Percentiles rank a stretch among this genome's conserved stretches.
These are phyloP conservation scores for Thozetella sp. DNA, from an alignment of 495 filamentous ascomycete species.

Conservation along the genomic window DNA sequence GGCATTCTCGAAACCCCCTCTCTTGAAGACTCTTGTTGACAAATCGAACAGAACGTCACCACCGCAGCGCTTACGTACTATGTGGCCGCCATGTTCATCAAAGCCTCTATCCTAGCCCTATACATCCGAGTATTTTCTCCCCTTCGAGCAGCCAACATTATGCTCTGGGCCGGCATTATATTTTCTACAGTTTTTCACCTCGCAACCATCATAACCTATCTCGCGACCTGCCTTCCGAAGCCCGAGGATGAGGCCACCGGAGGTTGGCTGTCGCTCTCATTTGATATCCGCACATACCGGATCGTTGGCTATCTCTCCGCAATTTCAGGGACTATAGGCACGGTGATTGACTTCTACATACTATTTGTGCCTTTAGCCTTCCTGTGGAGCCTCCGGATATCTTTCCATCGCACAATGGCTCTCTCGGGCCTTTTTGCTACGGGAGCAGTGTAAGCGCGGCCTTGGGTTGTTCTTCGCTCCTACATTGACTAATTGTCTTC, in stretches of 20 bases:
- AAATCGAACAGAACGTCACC: neutral
- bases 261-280: neutral
- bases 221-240: constrained; percentile 1
- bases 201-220: neutral
- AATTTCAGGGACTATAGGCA: neutral
- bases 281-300: neutral
- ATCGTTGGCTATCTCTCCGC: neutral
- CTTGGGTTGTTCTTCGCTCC: neutral
- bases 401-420: neutral
- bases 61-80: neutral
- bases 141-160: neutral
- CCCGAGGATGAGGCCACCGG: neutral
- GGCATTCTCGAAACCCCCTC: neutral
- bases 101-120: constrained; percentile 5
- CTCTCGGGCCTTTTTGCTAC: neutral
- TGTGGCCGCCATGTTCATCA: constrained; percentile 6
- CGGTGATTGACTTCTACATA: constrained; percentile 7
- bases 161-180: neutral
- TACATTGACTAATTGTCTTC: neutral
- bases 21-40: neutral
- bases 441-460: neutral
- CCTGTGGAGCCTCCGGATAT: neutral
- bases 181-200: neutral
- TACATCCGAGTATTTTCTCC: constrained; percentile 5
- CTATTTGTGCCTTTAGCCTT: constrained; percentile 4